Evolutionary conservation across 306 rosid species (phyloP), one percentile per base, ranked within the genome.

Genomic region (Begonia masoniana): DNA sequence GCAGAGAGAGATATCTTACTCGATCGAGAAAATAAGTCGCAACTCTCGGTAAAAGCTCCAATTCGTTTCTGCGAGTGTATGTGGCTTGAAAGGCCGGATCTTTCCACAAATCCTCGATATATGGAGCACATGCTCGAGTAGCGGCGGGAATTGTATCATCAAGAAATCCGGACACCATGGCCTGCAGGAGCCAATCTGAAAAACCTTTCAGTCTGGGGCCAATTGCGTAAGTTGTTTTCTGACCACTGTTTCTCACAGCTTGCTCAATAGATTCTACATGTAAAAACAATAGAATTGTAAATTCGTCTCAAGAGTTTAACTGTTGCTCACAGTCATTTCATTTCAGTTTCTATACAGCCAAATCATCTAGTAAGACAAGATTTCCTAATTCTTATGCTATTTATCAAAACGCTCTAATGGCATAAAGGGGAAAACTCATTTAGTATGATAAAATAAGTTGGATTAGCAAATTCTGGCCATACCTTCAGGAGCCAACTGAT

Each of bases 11-110:
- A 58, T 7, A 65, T 65, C 88, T 70, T 53, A 87, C 94, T 78
- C 78, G 74, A 50, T 72, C 65, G 52, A 87, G 79, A 65, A 83
- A 87, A 66, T 81, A 83, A 42, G 79, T 50, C 7, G 94, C 89
- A 51, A 46, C 74, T 74, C 68, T 75, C 15, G 96, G 89, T 48
- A 87, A 79, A 78, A 62, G 59, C 77, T 78, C 71, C 47, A 87
- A 50, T 65, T 87, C 94, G 58, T 83, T 60, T 64, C 79, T 78
- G 56, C 91, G 65, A 11, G 57, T 63, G 60, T 87, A 83, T 17
- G 94, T 70, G 51, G 84, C 91, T 58, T 76, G 82, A 66, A 83
- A 80, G 69, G 96, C 96, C 31, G 80, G 42, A 50, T 81, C 87
- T 53, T 68, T 74, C 94, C 94, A 83, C 57, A 87, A 65, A 55